These are phyloP conservation scores for Scenedesmus sp. DNA, from an alignment of 163 green algal species.

Conservation along the genomic window DNA sequence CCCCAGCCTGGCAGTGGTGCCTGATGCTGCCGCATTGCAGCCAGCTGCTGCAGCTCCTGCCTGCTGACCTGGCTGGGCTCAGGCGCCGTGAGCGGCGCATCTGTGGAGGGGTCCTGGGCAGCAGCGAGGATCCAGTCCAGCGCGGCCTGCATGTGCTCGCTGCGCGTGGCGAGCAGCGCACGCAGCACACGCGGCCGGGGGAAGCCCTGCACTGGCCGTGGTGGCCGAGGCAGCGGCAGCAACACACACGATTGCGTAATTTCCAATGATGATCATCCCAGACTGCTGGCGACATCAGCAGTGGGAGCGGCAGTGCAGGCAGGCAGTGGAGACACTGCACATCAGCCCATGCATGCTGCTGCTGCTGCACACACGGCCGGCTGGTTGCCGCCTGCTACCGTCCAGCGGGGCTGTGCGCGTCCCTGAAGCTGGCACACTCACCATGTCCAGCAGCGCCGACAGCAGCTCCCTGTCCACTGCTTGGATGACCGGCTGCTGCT, in stretches of 20 bases:
- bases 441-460: constrained; percentile 34
- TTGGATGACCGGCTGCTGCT: not conserved
- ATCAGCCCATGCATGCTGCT: not conserved
- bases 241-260: not conserved
- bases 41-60: constrained; percentile 37
- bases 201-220: constrained; percentile 63
- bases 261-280: no score
- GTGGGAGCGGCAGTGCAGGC: not conserved
- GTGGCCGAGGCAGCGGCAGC: not conserved
- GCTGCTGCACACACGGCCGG: not conserved
- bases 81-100: constrained; percentile 55
- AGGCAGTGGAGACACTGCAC: not conserved
- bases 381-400: not conserved
- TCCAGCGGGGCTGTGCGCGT: not conserved
- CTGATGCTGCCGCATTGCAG: constrained; percentile 43
- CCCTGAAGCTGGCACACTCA: not conserved
- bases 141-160: constrained; percentile 71
- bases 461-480: constrained; percentile 39
- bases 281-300: not conserved
- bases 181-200: constrained; percentile 54
- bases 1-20: constrained; percentile 19
- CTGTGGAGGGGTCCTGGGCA: constrained; percentile 60
- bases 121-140: constrained; percentile 80
- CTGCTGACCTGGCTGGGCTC: constrained; percentile 16
- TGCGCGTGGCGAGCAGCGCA: constrained; percentile 67